Evolutionary conservation across 169 alveolate genomes (phyloP), one percentile per base, ranked within the genome.

Genomic region (Cryptosporidium viatorum): DNA sequence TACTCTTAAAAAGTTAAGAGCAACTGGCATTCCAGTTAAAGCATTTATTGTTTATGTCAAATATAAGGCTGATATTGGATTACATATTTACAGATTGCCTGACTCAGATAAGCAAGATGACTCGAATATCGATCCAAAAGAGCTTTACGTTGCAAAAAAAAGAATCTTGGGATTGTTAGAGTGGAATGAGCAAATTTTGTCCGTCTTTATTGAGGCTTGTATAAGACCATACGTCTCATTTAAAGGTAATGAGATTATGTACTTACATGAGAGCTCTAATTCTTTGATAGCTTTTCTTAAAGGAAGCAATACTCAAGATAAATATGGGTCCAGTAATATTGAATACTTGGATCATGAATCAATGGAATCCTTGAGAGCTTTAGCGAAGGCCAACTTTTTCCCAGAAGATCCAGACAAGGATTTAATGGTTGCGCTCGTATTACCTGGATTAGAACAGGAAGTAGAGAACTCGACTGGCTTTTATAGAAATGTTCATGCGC

Each of bases 351-450:
- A 43, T 59, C 31, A 41, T 26, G 71, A 80, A 23, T 8, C 33
- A 26, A 80, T 59, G 75, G 80, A 80, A 10, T 26, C 29, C 10
- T 23, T 80, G 23, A n/a, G 29, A 41, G 74, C 50, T 21, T 23
- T 62, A 8, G 89, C 89, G 0, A 65, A 59, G 50, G 68, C 51
- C 10, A 62, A 80, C 55, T 80, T 80, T 37, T 41, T 43, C 65
- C 89, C 89, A 9, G 80, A 80, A 26, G 89, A 80, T 31, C 89
- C 89, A 18, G 80, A 80, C 18, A 62, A 45, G 21, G 89, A 80
- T 43, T 16, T 80, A 9, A 31, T 43, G 33, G 69, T 80, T 48
- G 89, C 80, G 12, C 52, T 80, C 9, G 52, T 80, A 43, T 55
- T 65, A 3, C 89, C 75, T 9, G 75, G 75, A 10, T 45, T 65